Evolutionary conservation across 805 yeast species (phyloP), one percentile per base, ranked within the genome.

Genomic region (Candida sanyiensis): DNA sequence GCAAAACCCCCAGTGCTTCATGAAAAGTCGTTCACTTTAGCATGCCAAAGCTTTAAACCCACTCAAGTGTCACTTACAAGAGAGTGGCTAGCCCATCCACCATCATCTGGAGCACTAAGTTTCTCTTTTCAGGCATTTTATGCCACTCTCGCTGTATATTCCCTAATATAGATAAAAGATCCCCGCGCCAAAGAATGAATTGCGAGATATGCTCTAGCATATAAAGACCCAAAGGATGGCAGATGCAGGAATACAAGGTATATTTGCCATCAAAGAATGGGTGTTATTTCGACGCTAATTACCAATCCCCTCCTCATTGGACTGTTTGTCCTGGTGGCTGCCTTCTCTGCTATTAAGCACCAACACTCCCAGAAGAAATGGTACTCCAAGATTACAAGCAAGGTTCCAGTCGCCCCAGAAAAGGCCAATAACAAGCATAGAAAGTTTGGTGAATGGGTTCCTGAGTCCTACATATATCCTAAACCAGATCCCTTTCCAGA

Each of bases 391-490:
- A 20, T 28, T 6, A 40, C 33, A 6, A 28, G 13, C 9, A 29
- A 36, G 23, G 51, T 45, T 17, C 67, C 67, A 9, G 35, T 63
- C 1, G 49, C 64, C n/a, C 54, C 62, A 4, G 56, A 49, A 15
- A 45, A 51, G 21, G 68, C 70, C 6, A 52, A 64, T 43, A 73
- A 73, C 49, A 72, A 70, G 49, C 54, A 64, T 36, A 54, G 81
- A 28, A 64, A 64, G 40, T 59, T 49, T 26, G 81, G 82, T 1
- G 46, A 46, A 1, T 78, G 84, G 83, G 56, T 50, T 0, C 75
- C 83, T 4, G 82, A 76, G 44, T 56, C 52, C 18, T 77, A 66
- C 51, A 50, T 54, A 21, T 62, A 73, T 9, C 83, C 84, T 0
- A 51, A 44, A 1, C 82, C 83, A 6, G 51, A 56, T 20, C 66